phyloP scores from a whole-genome alignment of 345 rosid species.

The Hibiscus tridactylites region DNA sequence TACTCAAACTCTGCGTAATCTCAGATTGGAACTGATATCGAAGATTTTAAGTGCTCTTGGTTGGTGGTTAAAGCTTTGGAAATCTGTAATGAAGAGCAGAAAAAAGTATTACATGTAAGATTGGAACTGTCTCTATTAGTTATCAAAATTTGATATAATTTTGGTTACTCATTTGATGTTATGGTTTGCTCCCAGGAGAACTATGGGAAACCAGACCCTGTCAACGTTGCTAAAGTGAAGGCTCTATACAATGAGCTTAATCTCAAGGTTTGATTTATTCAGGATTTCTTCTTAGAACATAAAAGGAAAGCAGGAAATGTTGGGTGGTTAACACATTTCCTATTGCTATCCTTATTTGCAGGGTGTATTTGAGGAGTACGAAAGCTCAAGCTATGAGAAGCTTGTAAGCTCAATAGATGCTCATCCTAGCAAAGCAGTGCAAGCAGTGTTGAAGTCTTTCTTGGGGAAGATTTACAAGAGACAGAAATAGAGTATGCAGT shows the following conservation, averaged over 20 bases:
- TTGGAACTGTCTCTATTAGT: neutral
- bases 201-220: conserved; percentile 65
- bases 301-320: neutral
- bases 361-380: conserved; percentile 64
- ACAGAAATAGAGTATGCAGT: conserved; percentile 33
- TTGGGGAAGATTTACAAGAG: conserved; percentile 87
- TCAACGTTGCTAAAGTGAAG: conserved; percentile 53
- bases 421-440: conserved; percentile 64
- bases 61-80: conserved; percentile 76
- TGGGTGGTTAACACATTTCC: neutral
- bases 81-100: conserved; percentile 53
- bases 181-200: conserved; percentile 41
- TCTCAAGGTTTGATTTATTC: conserved; percentile 44
- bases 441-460: conserved; percentile 78
- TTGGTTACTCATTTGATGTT: conserved; percentile 1
- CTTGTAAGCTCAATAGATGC: conserved; percentile 51
- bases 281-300: neutral
- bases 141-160: neutral
- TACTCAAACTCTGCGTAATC: neutral
- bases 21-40: conserved; percentile 83
- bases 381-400: conserved; percentile 68
- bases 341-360: neutral
- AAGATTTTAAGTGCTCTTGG: conserved; percentile 90
- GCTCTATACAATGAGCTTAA: conserved; percentile 59
- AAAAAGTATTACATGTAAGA: conserved; percentile 52